Conservation (phyloP, 1,139 yeast species). For the Yamadazyma mexicana region DNA sequence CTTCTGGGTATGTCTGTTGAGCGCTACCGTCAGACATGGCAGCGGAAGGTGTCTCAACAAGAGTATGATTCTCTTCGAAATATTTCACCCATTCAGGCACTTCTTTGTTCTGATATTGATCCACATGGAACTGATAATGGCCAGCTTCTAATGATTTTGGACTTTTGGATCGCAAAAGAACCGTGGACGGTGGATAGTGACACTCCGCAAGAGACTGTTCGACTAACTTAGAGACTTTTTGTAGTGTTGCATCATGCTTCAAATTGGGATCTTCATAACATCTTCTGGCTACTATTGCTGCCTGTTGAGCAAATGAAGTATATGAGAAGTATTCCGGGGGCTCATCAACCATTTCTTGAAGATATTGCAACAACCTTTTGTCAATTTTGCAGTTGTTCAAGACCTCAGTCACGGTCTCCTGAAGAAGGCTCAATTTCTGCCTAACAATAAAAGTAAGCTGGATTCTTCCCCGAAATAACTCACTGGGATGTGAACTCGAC, state of each 20-base stretch:
- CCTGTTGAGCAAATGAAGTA: conserved; percentile 7
- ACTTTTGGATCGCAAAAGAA: neutral
- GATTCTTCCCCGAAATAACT: conserved; percentile 14
- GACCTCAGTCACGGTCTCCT: conserved; percentile 3
- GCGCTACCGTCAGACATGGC: too few species aligned
- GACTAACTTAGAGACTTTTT: neutral
- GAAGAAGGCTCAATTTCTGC: conserved; percentile 11
- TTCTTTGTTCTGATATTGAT: neutral
- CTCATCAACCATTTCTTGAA: conserved; percentile 3
- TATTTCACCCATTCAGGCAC: conserved; percentile 2
- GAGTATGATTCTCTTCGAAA: neutral
- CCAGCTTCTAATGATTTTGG: neutral
- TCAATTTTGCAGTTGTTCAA: conserved; percentile 11
- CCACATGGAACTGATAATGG: neutral
- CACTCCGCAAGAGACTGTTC: neutral
- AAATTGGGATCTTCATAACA: neutral
- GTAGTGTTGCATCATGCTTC: neutral
- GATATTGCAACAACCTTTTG: conserved; percentile 6
- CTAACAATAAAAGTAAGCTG: conserved; percentile 6
- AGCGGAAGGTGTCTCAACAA: too few species aligned
- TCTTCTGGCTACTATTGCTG: neutral
- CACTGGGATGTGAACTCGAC: conserved; percentile 10
- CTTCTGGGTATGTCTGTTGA: neutral
- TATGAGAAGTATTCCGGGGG: conserved; percentile 14
- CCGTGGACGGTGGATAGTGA: neutral